phyloP scores from a whole-genome alignment of 768 basidiomycete genomes.

The Mycena maculata region DNA sequence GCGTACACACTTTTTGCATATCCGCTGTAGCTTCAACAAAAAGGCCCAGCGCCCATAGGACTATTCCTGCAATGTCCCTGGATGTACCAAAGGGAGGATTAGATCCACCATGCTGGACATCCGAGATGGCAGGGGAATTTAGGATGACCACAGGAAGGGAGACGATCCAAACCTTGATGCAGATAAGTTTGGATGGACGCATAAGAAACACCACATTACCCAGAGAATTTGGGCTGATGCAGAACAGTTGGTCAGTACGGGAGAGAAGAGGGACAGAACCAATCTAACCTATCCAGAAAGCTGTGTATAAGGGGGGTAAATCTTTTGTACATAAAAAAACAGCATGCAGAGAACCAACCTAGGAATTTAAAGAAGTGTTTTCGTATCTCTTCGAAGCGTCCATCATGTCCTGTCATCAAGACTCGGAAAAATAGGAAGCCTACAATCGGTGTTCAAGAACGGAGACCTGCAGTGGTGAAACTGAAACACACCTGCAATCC shows the following conservation, averaged over 20 bases:
- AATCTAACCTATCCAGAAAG: constrained; percentile 65
- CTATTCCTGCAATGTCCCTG: constrained; percentile 71
- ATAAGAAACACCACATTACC: constrained; percentile 47
- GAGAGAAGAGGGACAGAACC: background rate
- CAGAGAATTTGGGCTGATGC: constrained; percentile 67
- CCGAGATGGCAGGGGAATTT: constrained; percentile 75
- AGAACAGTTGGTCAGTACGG: background rate
- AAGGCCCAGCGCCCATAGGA: constrained; percentile 71
- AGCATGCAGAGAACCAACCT: constrained; percentile 44
- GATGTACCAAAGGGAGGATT: constrained; percentile 70
- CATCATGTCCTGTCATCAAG: constrained; percentile 72
- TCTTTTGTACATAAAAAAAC: too few species aligned
- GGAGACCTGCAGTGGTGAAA: background rate
- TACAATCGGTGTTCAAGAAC: constrained; percentile 21
- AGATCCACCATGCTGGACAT: constrained; percentile 54
- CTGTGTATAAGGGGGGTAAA: constrained; percentile 39
- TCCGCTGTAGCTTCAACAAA: constrained; percentile 54
- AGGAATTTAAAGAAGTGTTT: constrained; percentile 74
- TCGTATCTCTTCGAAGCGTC: constrained; percentile 75
- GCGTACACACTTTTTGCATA: constrained; percentile 17
- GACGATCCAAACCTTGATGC: constrained; percentile 64
- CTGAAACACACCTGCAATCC: constrained; percentile 64
- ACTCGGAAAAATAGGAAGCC: constrained; percentile 80
- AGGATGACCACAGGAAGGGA: constrained; percentile 73
- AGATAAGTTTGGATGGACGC: background rate